These are phyloP conservation scores for Aspergillus ibericus DNA, from an alignment of 2,329 filamentous ascomycete genomes.

Conservation along the genomic window DNA sequence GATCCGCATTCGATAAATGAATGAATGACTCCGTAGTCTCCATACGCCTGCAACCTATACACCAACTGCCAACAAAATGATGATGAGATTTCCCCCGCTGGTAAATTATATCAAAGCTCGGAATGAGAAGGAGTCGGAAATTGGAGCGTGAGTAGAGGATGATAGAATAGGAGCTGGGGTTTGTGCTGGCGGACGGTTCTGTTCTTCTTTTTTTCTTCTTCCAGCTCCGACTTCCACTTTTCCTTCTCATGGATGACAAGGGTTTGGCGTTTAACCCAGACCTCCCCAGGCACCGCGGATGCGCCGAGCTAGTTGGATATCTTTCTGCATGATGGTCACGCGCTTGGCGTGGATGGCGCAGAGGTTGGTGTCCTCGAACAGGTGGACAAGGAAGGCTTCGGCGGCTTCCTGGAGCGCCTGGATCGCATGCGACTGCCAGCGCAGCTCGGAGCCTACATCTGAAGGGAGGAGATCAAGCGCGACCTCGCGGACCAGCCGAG, in stretches of 20 bases:
- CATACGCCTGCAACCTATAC: constrained; percentile 8
- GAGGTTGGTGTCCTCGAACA: constrained; percentile 96
- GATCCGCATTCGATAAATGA: not conserved
- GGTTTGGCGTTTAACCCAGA: constrained; percentile 49
- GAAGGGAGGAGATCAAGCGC: constrained; percentile 60
- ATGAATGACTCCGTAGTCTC: not conserved
- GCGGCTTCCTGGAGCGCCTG: constrained; percentile 89
- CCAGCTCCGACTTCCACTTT: not conserved
- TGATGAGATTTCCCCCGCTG: not conserved
- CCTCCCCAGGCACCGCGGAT: constrained; percentile 79
- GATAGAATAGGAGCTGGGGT: not conserved
- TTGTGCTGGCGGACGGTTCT: not conserved
- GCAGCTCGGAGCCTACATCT: constrained; percentile 64
- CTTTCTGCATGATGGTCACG: constrained; percentile 97
- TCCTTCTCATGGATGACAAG: not conserved
- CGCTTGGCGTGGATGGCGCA: constrained; percentile 96
- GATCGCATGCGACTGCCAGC: constrained; percentile 96
- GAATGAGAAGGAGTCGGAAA: not conserved
- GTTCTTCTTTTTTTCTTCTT: not conserved
- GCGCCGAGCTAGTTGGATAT: constrained; percentile 85
- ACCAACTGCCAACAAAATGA: constrained; percentile 4
- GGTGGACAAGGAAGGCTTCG: constrained; percentile 92
- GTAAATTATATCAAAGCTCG: not conserved
- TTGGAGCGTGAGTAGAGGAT: not conserved
- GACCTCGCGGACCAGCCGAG: constrained; percentile 53